Base-by-base conservation (phyloP, 2,329 filamentous ascomycete species). In the Pseudohalonectria lignicola region DNA sequence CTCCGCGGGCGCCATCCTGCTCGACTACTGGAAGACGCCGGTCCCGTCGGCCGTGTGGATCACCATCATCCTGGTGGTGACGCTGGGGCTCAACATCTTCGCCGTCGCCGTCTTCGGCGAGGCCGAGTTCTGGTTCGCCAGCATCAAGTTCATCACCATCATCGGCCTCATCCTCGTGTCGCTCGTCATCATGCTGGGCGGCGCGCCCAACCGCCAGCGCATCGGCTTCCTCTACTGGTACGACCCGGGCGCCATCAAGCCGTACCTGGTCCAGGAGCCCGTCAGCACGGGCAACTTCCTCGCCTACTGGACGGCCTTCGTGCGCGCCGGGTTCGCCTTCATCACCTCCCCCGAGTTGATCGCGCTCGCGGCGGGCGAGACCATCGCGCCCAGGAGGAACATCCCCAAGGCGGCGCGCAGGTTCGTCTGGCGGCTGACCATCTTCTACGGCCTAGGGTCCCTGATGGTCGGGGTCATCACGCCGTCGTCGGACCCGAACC, bases 361-460 rank as follows among this genome's bases (percentile, higher is more conserved):
- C 42, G 70, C 68, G 15, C 64, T 76, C 15, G 76, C 79, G 2
- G 78, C 76, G 5, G 78, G 74, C 32, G 78, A 83, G 61, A 74
- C 76, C 1, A 60, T 74, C 19, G 72, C 77, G 17, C 79, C 79
- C 2, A 69, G 76, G 37, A 67, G 70, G 49, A 79, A 79, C 57
- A 74, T 83, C 40, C 78, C 79, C 41, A 79, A 77, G 59, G 76
- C 76, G 0, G 73, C 76, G 4, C 62, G 67, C 13, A 69, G 74
- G 32, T 78, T 78, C 47, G 65, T 79, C 47, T 76, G 65, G 60
- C 74, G 77, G 44, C 67, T 81, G 15, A 64, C 73, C 31, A 50
- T 79, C 46, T 81, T 81, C 54, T 81, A 81, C 53, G 71, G 76
- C 6, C 53, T 79, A n/a, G 67, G 71, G 3, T 71, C 73, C 19